Percentiles rank a stretch among this genome's conserved stretches.
Conservation (phyloP, 768 basidiomycete genomes). For the Pulveroboletus sp. region DNA sequence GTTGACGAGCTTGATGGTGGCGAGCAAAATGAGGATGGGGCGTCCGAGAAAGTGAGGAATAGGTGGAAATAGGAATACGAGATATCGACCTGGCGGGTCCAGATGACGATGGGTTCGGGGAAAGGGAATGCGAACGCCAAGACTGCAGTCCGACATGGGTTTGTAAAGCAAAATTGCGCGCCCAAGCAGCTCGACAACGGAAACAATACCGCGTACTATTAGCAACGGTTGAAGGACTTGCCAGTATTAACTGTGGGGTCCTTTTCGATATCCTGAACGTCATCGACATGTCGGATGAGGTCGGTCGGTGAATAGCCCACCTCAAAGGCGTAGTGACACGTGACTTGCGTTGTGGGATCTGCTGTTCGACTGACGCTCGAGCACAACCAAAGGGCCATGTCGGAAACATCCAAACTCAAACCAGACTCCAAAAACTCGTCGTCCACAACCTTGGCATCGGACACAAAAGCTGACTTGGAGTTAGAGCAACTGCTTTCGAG, state of each 20-base stretch:
- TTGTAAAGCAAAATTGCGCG: background rate
- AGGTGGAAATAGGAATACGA: conserved; percentile 13
- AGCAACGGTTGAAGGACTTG: background rate
- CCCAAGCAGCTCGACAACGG: background rate
- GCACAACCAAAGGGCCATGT: conserved; percentile 15
- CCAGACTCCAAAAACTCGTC: conserved; percentile 1
- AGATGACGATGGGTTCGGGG: background rate
- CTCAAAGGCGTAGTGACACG: conserved; percentile 6
- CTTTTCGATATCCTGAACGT: background rate
- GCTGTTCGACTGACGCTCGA: background rate
- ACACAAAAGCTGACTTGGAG: conserved; percentile 41
- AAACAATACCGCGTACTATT: background rate
- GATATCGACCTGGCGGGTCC: background rate
- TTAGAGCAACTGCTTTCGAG: conserved; percentile 76
- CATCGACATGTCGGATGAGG: conserved; percentile 1
- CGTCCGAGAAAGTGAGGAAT: conserved; percentile 1
- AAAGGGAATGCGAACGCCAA: conserved; percentile 2
- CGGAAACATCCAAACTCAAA: conserved; percentile 19
- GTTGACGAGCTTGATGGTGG: conserved; percentile 32
- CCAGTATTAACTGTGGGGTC: background rate
- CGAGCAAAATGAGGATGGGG: conserved; percentile 7
- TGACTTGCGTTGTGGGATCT: conserved; percentile 8
- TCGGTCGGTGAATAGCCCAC: background rate
- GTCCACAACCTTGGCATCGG: conserved; percentile 8
- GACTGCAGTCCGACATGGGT: background rate